phyloP scores from a whole-genome alignment of 169 alveolate genomes.

The Plasmodium gonderi region DNA sequence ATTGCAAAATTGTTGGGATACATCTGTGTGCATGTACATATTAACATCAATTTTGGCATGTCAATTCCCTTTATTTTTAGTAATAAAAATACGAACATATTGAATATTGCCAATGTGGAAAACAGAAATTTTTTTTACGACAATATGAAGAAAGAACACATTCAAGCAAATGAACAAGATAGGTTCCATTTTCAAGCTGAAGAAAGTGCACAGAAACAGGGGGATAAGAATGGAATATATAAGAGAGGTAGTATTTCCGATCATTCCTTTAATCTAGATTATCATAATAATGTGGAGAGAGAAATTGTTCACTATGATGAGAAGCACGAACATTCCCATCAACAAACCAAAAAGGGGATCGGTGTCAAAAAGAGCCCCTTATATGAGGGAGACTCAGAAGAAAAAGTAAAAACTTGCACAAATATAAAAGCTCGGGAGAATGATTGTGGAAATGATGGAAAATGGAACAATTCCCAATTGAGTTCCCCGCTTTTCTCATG shows the following conservation, averaged over 20 bases:
- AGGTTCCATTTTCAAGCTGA: not conserved
- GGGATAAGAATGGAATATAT: not conserved
- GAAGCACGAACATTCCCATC: not conserved
- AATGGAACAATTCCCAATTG: not conserved
- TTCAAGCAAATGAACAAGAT: not conserved
- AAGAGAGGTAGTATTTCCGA: too few species aligned
- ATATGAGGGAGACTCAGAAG: not conserved
- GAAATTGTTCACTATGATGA: too few species aligned
- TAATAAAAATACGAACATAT: conserved; percentile 24
- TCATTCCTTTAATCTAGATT: too few species aligned
- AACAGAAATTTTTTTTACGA: not conserved
- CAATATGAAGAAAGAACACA: not conserved
- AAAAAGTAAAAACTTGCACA: not conserved
- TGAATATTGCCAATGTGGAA: conserved; percentile 29
- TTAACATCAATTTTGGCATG: conserved; percentile 45
- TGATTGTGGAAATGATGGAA: not conserved
- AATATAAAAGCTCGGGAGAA: not conserved
- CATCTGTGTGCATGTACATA: conserved; percentile 57
- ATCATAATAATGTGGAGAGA: too few species aligned
- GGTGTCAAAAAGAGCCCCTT: not conserved
- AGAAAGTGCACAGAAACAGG: not conserved
- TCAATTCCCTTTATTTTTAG: conserved; percentile 56
- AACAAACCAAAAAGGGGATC: not conserved
- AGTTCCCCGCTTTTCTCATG: conserved; percentile 30
- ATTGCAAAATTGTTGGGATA: conserved; percentile 63